A percentile compares a stretch with the other conserved stretches of the same genome.
Evolutionary conservation across 139 green algal species (phyloP).

Genomic region (Zygnema circumcarinatum): DNA sequence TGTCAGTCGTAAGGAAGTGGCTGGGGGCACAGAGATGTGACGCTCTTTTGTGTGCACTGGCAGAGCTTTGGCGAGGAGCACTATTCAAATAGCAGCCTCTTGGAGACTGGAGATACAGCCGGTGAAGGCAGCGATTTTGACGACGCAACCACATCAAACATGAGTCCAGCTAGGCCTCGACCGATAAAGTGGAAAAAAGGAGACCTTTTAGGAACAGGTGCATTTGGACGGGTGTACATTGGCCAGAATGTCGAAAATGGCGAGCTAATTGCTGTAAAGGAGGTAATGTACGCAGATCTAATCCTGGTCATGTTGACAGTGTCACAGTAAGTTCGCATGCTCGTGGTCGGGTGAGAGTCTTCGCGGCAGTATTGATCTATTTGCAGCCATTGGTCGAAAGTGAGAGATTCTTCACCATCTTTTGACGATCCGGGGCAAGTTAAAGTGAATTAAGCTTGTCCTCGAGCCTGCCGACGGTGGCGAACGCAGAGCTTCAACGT

Average conservation of each 20-base stretch:
- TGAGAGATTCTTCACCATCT: too few relatives aligned
- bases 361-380: too few relatives aligned
- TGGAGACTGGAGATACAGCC: neutral
- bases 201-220: slow-evolving; percentile 88
- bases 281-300: slow-evolving; percentile 66
- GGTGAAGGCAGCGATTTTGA: neutral
- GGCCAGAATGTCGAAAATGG: slow-evolving; percentile 90
- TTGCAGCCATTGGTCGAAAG: too few relatives aligned
- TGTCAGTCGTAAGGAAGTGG: neutral
- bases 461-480: too few relatives aligned
- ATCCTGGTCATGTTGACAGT: too few relatives aligned
- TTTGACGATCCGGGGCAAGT: too few relatives aligned
- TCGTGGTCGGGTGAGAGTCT: too few relatives aligned
- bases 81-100: neutral
- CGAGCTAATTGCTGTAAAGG: slow-evolving; percentile 94
- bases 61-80: neutral
- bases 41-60: neutral
- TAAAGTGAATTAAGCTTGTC: too few relatives aligned
- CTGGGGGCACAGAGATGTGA: neutral
- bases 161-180: slow-evolving; percentile 1
- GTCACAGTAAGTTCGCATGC: too few relatives aligned
- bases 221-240: slow-evolving; percentile 89
- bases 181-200: slow-evolving; percentile 78
- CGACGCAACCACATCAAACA: neutral
- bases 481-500: too few relatives aligned